Evolutionary conservation across 2,329 filamentous ascomycete species (phyloP).

Genomic region (Scedosporium minutisporum): DNA sequence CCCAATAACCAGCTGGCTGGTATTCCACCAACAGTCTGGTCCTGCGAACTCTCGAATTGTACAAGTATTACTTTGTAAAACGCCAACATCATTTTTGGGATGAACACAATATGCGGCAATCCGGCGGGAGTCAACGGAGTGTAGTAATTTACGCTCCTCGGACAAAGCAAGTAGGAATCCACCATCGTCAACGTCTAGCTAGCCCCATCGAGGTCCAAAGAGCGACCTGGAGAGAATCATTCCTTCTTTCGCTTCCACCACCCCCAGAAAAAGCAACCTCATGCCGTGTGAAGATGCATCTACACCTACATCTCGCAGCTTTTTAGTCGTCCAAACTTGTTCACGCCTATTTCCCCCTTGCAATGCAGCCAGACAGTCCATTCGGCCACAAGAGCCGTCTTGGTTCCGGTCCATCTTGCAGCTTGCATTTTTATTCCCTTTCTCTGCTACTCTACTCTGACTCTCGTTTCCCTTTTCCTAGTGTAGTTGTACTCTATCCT

Average conservation of each 20-base stretch:
- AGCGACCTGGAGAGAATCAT: not conserved
- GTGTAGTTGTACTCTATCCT: not conserved
- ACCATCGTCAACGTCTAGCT: too few species aligned
- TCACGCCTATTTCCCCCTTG: not conserved
- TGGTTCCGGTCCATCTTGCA: not conserved
- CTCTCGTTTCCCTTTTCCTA: not conserved
- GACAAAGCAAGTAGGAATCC: too few species aligned
- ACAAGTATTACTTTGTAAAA: not conserved
- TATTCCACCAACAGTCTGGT: not conserved
- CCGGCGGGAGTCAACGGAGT: not conserved
- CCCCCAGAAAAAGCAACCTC: not conserved
- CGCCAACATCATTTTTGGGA: not conserved
- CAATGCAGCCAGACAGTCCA: not conserved
- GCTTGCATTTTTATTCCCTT: not conserved
- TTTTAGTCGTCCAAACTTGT: slow-evolving; percentile 1
- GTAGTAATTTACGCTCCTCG: not conserved
- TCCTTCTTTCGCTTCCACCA: not conserved
- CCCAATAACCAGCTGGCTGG: not conserved
- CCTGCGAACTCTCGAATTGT: not conserved
- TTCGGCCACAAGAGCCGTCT: not conserved
- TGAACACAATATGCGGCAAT: not conserved
- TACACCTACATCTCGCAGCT: not conserved
- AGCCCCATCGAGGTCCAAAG: too few species aligned
- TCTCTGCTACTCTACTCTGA: not conserved
- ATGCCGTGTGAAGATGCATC: not conserved